Base-by-base conservation (phyloP, 306 rosid genomes). In the Styphnolobium japonicum region DNA sequence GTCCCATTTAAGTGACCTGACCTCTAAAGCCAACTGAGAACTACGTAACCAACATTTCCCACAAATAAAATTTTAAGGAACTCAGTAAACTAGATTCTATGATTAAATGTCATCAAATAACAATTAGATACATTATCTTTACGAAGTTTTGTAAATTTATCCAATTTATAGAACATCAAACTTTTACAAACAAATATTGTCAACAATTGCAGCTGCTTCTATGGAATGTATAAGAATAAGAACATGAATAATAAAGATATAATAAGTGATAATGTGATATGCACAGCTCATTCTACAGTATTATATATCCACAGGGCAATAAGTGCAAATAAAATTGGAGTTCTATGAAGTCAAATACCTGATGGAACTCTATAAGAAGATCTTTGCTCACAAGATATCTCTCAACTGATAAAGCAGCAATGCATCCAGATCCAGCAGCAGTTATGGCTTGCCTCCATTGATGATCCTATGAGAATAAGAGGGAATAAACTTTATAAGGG, bases 381-480 rank as follows among this genome's bases (percentile, higher is more conserved):
- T 71, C 66, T 51, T 84, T 67, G 79, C 90, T 69, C 79, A 81
- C 92, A 57, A 90, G 94, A 86, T 90, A 90, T 77, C 94, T 87
- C 84, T 90, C 94, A 65, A 87, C 90, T n/a, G 92, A 86, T 81
- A 90, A 83, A 84, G 94, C 92, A 68, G 92, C 94, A 67, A 88
- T 21, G 67, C 94, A 90, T 83, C 94, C 94, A 51, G 94, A 84
- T 58, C 94, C 94, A 75, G 94, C 92, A 67, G 94, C 92, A 29
- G 94, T 90, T 40, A 90, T 10, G 9, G 94, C 94, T 81, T 90
- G 94, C 85, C 94, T 90, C 94, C 94, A 90, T 79, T 90, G 92
- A 79, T 83, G 90, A 53, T 90, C 94, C 92, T 90, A 74, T 55
- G 34, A 55, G 37, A 23, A 16, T 29, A 56, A 10, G n/a, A 52